Evolutionary conservation across 108 stramenopile genomes (phyloP).

Genomic region (Pseudonitzschia pungens): DNA sequence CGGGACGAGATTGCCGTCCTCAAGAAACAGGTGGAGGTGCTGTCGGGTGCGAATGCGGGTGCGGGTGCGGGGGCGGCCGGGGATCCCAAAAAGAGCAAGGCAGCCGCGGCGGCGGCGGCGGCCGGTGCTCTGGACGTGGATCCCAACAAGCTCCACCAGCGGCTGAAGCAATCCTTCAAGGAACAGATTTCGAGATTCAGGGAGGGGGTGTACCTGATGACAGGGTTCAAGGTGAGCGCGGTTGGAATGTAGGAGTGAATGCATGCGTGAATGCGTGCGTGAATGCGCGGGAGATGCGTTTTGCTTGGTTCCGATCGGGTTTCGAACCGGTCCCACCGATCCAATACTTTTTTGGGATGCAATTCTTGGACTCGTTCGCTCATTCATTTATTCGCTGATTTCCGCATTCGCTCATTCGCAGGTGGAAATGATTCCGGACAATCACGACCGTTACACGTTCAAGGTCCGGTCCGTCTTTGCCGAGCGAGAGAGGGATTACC

Average conservation of each 20-base stretch:
- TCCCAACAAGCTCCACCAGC: constrained; percentile 82
- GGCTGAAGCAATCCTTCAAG: constrained; percentile 89
- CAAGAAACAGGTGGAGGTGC: constrained; percentile 50
- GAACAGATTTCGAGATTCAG: constrained; percentile 89
- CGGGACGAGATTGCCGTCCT: constrained; percentile 63
- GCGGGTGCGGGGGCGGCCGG: neutral
- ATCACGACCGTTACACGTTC: constrained; percentile 60
- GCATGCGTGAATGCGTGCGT: too few relatives aligned
- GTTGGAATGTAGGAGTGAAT: neutral
- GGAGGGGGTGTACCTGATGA: constrained; percentile 92
- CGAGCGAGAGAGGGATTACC: constrained; percentile 86
- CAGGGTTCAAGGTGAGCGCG: constrained; percentile 69
- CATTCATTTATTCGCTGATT: too few relatives aligned
- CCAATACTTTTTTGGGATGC: neutral
- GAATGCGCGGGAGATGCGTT: too few relatives aligned
- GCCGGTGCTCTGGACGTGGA: too few relatives aligned
- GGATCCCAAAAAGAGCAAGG: constrained; percentile 16
- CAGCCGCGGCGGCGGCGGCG: neutral
- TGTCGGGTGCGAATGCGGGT: constrained; percentile 1
- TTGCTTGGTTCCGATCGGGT: too few relatives aligned
- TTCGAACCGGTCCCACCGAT: too few relatives aligned
- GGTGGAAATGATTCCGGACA: constrained; percentile 84
- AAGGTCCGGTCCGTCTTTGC: constrained; percentile 92
- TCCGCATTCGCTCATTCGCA: too few relatives aligned
- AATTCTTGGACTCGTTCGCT: too few relatives aligned